Percentiles rank a stretch among this genome's conserved stretches.
phyloP scores from a whole-genome alignment of 2,329 filamentous ascomycete species.

The Ascochyta koolunga region DNA sequence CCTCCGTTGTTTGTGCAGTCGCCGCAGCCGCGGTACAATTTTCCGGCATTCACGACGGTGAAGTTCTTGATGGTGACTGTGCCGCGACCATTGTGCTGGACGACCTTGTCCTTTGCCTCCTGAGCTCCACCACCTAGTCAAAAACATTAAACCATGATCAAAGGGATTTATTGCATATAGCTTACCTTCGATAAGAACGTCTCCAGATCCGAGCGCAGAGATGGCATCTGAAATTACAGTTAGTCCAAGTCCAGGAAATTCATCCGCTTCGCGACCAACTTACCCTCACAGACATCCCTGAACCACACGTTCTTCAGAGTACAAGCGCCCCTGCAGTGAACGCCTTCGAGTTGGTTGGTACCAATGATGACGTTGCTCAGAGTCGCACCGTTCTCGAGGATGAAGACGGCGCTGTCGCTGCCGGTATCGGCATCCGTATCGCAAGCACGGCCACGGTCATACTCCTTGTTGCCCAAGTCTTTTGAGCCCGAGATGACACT shows the following conservation, averaged over 20 bases:
- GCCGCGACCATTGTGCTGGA: slow-evolving; percentile 41
- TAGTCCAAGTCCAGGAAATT: neutral
- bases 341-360: slow-evolving; percentile 54
- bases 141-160: too few relatives aligned
- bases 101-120: slow-evolving; percentile 36
- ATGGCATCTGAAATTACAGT: slow-evolving; percentile 17
- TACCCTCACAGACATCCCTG: slow-evolving; percentile 30
- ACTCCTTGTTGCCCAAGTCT: slow-evolving; percentile 18
- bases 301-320: slow-evolving; percentile 40
- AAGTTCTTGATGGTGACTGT: slow-evolving; percentile 46
- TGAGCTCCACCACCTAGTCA: slow-evolving; percentile 35
- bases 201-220: slow-evolving; percentile 26
- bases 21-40: slow-evolving; percentile 57
- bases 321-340: slow-evolving; percentile 57
- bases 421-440: slow-evolving; percentile 19
- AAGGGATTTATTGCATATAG: too few relatives aligned
- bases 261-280: neutral
- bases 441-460: slow-evolving; percentile 15
- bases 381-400: slow-evolving; percentile 55
- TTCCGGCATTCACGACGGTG: slow-evolving; percentile 52
- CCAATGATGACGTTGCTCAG: slow-evolving; percentile 60
- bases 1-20: slow-evolving; percentile 49
- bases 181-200: slow-evolving; percentile 35
- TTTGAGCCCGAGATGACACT: slow-evolving; percentile 18
- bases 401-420: slow-evolving; percentile 53